Evolutionary conservation across 257 asterid genomes (phyloP).

Genomic region (Mentha longifolia): DNA sequence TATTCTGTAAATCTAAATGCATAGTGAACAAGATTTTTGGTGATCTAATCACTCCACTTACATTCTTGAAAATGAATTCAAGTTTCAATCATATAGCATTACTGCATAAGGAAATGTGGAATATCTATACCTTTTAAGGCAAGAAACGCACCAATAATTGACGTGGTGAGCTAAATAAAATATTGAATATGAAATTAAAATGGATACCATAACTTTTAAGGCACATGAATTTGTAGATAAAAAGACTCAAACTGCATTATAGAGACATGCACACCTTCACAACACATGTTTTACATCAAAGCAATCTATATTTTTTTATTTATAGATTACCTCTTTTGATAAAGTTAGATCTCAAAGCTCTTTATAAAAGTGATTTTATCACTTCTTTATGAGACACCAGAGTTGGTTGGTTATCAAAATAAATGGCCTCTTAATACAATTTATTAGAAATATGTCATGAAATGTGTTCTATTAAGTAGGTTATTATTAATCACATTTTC

Average conservation of each 20-base stretch:
- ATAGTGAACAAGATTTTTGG: neutral
- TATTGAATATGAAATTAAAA: neutral
- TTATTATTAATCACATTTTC: too few species aligned
- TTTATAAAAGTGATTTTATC: constrained; percentile 22
- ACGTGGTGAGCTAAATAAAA: neutral
- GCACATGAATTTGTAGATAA: constrained; percentile 22
- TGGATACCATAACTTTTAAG: constrained; percentile 7
- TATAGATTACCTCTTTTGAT: neutral
- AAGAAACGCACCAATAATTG: constrained; percentile 25
- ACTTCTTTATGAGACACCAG: constrained; percentile 31
- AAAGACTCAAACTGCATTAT: constrained; percentile 9
- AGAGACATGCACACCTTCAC: constrained; percentile 32
- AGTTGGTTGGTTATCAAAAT: constrained; percentile 1
- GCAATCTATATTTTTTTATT: constrained; percentile 6
- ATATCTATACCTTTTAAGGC: constrained; percentile 28
- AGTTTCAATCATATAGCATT: constrained; percentile 33
- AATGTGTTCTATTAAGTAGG: too few species aligned
- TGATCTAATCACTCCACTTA: neutral
- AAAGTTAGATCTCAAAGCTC: constrained; percentile 24
- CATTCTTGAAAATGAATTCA: constrained; percentile 20
- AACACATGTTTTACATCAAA: constrained; percentile 34
- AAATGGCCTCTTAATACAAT: neutral
- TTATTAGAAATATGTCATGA: too few species aligned
- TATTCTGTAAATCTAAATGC: too few species aligned
- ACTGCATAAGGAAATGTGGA: neutral